Evolutionary conservation across 164 flowering plant species (phyloP).

Genomic region (Echeveria elegans): DNA sequence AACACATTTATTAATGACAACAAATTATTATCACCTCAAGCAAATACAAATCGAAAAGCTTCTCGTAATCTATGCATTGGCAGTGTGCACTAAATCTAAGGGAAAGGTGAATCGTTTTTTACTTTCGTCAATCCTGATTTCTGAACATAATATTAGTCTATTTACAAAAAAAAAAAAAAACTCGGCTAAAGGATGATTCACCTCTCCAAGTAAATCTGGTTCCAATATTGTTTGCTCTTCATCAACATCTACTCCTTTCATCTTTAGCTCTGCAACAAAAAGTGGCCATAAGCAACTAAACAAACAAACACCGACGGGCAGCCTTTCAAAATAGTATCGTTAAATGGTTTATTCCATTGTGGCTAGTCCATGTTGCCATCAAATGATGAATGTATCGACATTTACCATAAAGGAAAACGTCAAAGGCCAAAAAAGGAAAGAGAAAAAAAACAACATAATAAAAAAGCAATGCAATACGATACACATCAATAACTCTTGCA

Average conservation of each 20-base stretch:
- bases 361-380: too few species aligned
- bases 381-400: background rate
- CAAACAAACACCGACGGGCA: background rate
- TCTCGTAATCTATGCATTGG: background rate
- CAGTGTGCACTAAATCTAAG: background rate
- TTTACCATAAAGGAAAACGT: background rate
- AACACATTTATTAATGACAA: background rate
- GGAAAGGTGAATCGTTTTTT: background rate
- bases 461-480: constrained; percentile 33
- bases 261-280: constrained; percentile 38
- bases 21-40: background rate
- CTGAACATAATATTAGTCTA: background rate
- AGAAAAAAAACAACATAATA: too few species aligned
- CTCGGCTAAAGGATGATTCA: constrained; percentile 19
- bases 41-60: too few species aligned
- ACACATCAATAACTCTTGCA: constrained; percentile 81
- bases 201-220: constrained; percentile 67
- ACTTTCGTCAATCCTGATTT: background rate
- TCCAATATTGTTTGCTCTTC: constrained; percentile 83
- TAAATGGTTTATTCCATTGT: too few species aligned
- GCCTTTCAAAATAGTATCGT: too few species aligned
- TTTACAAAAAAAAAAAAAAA: background rate
- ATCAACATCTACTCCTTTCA: constrained; percentile 65
- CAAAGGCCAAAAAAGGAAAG: too few species aligned
- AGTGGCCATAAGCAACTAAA: background rate